Base-by-base conservation (phyloP, 345 rosid genomes). In the thale cress (Arabidopsis thaliana) region DNA sequence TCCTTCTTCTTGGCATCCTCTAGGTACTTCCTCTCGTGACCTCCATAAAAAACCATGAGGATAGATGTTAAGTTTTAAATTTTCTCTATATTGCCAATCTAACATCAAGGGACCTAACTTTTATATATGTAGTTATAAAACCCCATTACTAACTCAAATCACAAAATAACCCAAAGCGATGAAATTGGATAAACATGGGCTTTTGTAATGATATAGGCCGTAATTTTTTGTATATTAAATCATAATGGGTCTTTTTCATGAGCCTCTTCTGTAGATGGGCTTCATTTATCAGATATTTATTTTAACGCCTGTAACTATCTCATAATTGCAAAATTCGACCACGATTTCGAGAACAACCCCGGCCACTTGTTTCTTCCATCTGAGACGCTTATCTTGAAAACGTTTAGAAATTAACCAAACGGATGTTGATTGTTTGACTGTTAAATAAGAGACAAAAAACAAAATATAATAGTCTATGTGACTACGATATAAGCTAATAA, bases 381-480 rank as follows among this genome's bases (percentile, higher is more conserved):
- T 0, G 48, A 24, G 67, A 36, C 16, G 67, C 59, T n/a, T 37
- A 9, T 49, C 30, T 59, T 60, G 59, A 37, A 71, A 37, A 60
- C 33, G 59, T 34, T 56, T n/a, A 57, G 30, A 13, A 13, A 11
- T 7, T 46, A 45, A 23, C 67, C 13, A 40, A 37, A 14, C 6
- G 13, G 59, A 72, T 61, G 51, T 38, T 72, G 60, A 60, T 72
- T 59, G 30, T 60, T 71, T 71, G 49, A 59, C 69, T 32, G 16
- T 48, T 45, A 8, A 14, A 46, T 8, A 71, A 46, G 48, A 48
- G 16, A 59, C 16, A 23, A 55, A 42, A 51, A 16, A 16, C 20
- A 16, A 16, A 16, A 16, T 16, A 16, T 51, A 6, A 55, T 41
- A 61, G 36, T 41, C 50, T 64, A 13, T 64, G 38, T 45, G 25